Evolutionary conservation across 2,329 filamentous ascomycete species (phyloP).

Genomic region (Colletotrichum horii): DNA sequence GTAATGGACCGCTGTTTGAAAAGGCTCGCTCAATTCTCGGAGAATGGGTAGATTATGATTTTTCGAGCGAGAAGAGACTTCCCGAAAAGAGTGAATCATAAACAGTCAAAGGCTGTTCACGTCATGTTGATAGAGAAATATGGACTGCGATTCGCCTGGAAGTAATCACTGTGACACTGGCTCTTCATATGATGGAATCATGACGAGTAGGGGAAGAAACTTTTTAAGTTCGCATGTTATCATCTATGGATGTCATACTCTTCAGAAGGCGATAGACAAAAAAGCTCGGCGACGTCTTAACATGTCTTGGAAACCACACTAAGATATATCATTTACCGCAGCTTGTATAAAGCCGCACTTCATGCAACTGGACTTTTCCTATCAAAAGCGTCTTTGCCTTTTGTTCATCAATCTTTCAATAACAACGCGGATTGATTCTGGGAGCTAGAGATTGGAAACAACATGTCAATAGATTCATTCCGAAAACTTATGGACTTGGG

Average conservation of each 20-base stretch:
- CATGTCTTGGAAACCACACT: not conserved
- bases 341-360: not conserved
- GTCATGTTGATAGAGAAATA: not conserved
- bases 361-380: not conserved
- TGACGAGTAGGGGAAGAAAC: not conserved
- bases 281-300: not conserved
- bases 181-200: not conserved
- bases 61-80: not conserved
- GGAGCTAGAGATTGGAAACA: not conserved
- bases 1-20: not conserved
- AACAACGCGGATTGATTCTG: not conserved
- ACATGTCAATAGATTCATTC: not conserved
- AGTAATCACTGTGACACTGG: not conserved
- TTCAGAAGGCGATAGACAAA: not conserved
- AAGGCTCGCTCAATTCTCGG: not conserved
- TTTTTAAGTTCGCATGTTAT: not conserved
- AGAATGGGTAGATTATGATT: not conserved
- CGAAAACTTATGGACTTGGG: not conserved
- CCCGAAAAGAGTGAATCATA: rapidly evolving
- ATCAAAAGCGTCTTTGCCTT: not conserved
- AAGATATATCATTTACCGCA: not conserved
- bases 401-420: not conserved
- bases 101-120: not conserved
- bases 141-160: not conserved
- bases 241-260: not conserved